Percentiles rank a stretch among this genome's conserved stretches.
Conservation (phyloP, 257 asterid genomes). For the Salvia rosmarinus region DNA sequence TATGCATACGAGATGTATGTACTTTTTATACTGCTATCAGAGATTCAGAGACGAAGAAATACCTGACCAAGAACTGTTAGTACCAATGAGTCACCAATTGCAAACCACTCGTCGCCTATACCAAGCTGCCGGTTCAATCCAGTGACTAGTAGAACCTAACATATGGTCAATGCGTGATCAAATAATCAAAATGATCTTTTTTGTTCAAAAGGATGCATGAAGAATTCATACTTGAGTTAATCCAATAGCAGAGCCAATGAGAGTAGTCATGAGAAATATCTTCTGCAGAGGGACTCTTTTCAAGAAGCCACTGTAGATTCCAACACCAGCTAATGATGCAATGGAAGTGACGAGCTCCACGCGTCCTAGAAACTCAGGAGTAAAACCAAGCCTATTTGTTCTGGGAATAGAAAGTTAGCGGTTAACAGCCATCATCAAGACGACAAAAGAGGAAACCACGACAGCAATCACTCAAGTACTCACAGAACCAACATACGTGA, state of each 20-base stretch:
- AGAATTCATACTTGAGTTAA: slow-evolving; percentile 65
- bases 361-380: slow-evolving; percentile 97
- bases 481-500: slow-evolving; percentile 65
- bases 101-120: slow-evolving; percentile 89
- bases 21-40: not conserved
- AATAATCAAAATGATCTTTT: slow-evolving; percentile 7
- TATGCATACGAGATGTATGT: not conserved
- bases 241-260: slow-evolving; percentile 72
- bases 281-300: slow-evolving; percentile 70
- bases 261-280: slow-evolving; percentile 69
- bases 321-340: slow-evolving; percentile 84
- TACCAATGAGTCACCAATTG: slow-evolving; percentile 86
- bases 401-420: slow-evolving; percentile 45
- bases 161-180: not conserved
- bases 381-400: slow-evolving; percentile 86
- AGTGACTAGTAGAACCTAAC: slow-evolving; percentile 77
- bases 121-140: slow-evolving; percentile 80
- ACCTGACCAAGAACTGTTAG: slow-evolving; percentile 91
- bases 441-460: not conserved
- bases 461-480: slow-evolving; percentile 2
- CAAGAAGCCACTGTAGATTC: slow-evolving; percentile 75
- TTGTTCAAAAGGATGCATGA: not conserved
- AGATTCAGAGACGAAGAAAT: slow-evolving; percentile 11
- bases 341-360: slow-evolving; percentile 83
- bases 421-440: slow-evolving; percentile 11